These are phyloP conservation scores for Wickerhamiella qilinensis DNA, from an alignment of 805 yeast species.

Conservation along the genomic window DNA sequence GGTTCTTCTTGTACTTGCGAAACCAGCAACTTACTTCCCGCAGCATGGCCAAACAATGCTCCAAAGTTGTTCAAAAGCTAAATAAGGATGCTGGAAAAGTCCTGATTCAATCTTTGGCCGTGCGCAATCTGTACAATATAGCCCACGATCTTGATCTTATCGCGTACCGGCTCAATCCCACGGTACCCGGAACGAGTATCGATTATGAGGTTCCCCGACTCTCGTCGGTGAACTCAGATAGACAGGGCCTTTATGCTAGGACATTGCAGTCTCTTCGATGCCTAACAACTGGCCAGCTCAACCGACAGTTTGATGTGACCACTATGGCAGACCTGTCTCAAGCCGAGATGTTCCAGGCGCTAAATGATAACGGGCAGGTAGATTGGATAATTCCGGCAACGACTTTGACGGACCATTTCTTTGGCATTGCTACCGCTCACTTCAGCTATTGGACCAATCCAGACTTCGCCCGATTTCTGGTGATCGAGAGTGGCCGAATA, in stretches of 20 bases:
- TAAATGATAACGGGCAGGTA: slow-evolving; percentile 68
- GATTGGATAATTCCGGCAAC: slow-evolving; percentile 62
- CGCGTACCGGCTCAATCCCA: slow-evolving; percentile 74
- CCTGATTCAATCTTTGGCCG: slow-evolving; percentile 33
- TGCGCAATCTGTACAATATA: slow-evolving; percentile 58
- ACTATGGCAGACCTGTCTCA: not conserved
- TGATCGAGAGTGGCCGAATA: slow-evolving; percentile 22
- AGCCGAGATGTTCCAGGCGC: slow-evolving; percentile 12
- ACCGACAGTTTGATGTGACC: not conserved
- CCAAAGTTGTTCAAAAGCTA: not conserved
- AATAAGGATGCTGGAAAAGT: not conserved
- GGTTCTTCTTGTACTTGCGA: slow-evolving; percentile 13
- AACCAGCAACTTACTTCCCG: slow-evolving; percentile 8
- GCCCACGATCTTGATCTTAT: slow-evolving; percentile 87
- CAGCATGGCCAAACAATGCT: not conserved
- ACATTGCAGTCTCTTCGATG: not conserved
- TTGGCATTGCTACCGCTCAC: slow-evolving; percentile 78
- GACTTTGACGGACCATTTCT: slow-evolving; percentile 53
- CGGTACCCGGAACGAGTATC: not conserved
- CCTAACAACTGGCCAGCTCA: not conserved
- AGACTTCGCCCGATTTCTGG: slow-evolving; percentile 53
- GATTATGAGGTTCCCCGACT: not conserved
- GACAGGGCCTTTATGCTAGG: not conserved
- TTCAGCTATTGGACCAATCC: slow-evolving; percentile 77
- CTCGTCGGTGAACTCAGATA: not conserved